phyloP scores from a whole-genome alignment of 139 green algal species.

The Chlorella sp. region DNA sequence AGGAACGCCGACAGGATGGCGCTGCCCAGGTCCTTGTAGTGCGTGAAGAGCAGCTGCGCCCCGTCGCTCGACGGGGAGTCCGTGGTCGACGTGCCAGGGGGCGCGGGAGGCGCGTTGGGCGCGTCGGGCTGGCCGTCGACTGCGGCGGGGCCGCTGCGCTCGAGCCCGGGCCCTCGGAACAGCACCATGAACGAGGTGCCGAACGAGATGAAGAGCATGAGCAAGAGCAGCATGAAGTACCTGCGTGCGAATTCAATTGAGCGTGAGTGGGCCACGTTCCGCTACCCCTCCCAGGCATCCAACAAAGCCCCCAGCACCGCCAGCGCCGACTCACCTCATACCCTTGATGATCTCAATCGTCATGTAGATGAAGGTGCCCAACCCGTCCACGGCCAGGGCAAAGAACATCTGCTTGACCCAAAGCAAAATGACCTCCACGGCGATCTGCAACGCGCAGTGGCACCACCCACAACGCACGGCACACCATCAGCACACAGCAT shows the following conservation, averaged over 20 bases:
- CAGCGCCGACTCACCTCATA: slow-evolving; percentile 20
- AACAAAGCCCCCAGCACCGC: background rate
- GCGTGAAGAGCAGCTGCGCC: background rate
- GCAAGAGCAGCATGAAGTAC: slow-evolving; percentile 36
- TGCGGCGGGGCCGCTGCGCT: background rate
- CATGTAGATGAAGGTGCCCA: slow-evolving; percentile 42
- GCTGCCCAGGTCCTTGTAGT: slow-evolving; percentile 15
- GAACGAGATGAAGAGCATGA: slow-evolving; percentile 30
- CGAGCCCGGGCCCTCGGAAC: slow-evolving; percentile 12
- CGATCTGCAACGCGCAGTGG: slow-evolving; percentile 14
- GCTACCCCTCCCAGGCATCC: background rate
- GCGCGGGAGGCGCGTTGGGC: background rate
- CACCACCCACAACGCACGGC: no score
- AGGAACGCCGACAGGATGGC: slow-evolving; percentile 16
- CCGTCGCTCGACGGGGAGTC: background rate
- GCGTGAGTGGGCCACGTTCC: background rate
- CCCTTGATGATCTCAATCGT: slow-evolving; percentile 35
- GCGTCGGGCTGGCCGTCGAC: background rate
- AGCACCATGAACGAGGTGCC: slow-evolving; percentile 35
- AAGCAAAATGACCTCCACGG: slow-evolving; percentile 26
- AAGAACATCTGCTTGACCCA: slow-evolving; percentile 38
- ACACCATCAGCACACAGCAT: no score
- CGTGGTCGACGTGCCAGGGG: background rate
- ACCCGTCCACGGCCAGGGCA: slow-evolving; percentile 29
- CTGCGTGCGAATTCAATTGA: background rate